These are phyloP conservation scores for Syzygium jambos DNA, from an alignment of 345 rosid species.

Conservation along the genomic window DNA sequence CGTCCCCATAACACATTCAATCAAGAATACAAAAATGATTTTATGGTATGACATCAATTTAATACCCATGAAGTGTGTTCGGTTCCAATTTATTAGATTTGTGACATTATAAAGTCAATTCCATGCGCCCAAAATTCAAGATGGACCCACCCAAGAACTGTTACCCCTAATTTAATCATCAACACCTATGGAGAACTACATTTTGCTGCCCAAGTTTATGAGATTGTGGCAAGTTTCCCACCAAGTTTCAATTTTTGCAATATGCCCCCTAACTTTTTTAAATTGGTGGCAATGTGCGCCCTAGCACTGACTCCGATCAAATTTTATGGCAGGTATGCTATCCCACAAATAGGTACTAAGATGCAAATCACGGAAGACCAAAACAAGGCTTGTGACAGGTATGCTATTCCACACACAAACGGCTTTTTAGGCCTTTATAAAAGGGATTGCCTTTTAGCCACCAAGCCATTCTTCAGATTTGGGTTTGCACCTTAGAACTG, in stretches of 20 bases:
- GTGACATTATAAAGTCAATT: background rate
- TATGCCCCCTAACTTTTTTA: background rate
- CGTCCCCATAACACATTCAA: background rate
- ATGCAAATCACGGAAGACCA: too few species aligned
- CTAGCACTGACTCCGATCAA: background rate
- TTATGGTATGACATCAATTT: background rate
- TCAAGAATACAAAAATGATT: background rate
- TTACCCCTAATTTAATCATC: background rate
- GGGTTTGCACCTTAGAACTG: too few species aligned
- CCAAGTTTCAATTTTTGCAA: background rate
- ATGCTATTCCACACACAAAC: too few species aligned
- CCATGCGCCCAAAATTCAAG: background rate
- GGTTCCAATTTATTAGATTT: background rate
- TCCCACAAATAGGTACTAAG: too few species aligned
- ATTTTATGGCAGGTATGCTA: background rate
- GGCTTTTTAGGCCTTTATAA: too few species aligned
- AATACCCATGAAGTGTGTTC: too few species aligned
- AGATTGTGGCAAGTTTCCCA: background rate
- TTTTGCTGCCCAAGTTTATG: background rate
- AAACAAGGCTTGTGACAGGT: too few species aligned
- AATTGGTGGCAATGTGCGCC: background rate
- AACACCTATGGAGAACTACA: background rate
- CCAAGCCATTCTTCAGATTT: too few species aligned
- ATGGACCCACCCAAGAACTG: background rate
- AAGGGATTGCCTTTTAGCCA: too few species aligned